Evolutionary conservation across 164 flowering plant species (phyloP), one percentile per base, ranked within the genome.

Genomic region (Dillenia turbinata): DNA sequence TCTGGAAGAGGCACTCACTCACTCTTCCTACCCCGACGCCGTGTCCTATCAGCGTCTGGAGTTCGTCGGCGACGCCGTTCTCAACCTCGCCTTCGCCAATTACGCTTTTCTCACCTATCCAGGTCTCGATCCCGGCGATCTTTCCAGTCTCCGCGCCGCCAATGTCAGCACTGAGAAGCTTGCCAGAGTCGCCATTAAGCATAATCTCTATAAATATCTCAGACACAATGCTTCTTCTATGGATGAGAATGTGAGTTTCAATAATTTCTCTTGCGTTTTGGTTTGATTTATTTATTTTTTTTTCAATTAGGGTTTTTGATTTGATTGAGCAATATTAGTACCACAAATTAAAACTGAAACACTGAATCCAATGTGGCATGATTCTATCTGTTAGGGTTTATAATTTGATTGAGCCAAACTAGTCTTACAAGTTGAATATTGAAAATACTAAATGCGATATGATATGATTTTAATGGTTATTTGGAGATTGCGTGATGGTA

Each of bases 131-230:
- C 84, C 69, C 0, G 87, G 85, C 8, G 64, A 72, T 17, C 77
- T 87, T 56, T 67, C 92, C 0, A 61, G 66, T 12, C 49, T 87
- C 2, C 75, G 87, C 10, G 61, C 84, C 9, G 92, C 80, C 13
- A 87, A 84, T 63, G 46, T 84, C 44, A 79, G 85, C 64, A 87
- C 85, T 9, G 92, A 87, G 83, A 87, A 79, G 52, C 83, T 87
- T 40, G 92, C 89, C 0, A 79, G 92, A 4, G 86, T 84, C 8
- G 85, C 92, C 33, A 69, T 84, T 40, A 71, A 68, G 24, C 74
- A 72, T 48, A 77, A 76, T 12, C 72, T 92, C 6, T 83, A 80
- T 16, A 54, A 50, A 0, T 81, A 70, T 55, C 62, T 92, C n/a
- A 69, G 90, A 9, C 92, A 76, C 63, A 81, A 84, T 66, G 78